These are phyloP conservation scores for Nicotiana paniculata DNA, from an alignment of 257 asterid genomes.

Conservation along the genomic window DNA sequence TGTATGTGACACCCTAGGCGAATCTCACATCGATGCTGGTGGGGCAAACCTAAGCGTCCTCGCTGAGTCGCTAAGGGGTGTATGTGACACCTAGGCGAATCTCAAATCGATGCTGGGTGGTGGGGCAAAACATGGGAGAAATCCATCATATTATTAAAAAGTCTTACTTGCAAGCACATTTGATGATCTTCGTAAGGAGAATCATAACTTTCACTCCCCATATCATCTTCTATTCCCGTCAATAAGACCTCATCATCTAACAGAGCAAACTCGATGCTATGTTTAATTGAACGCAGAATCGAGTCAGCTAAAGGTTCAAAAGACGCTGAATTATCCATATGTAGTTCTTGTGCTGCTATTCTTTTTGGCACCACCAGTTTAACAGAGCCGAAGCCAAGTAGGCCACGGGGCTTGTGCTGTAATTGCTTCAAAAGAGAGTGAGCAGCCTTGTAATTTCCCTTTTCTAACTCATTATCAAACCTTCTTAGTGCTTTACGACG, in stretches of 20 bases:
- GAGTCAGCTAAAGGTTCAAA: constrained; percentile 30
- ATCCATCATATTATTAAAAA: not conserved
- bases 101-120: too few species aligned
- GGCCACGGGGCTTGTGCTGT: constrained; percentile 3
- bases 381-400: constrained; percentile 55
- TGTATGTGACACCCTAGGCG: too few species aligned
- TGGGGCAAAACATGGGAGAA: too few species aligned
- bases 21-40: too few species aligned
- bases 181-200: constrained; percentile 37
- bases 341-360: constrained; percentile 6
- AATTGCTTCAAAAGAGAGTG: constrained; percentile 44
- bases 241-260: constrained; percentile 20
- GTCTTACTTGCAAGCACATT: constrained; percentile 50
- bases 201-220: constrained; percentile 18
- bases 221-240: constrained; percentile 17
- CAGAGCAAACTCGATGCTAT: constrained; percentile 37
- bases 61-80: too few species aligned
- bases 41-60: too few species aligned
- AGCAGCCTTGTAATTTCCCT: constrained; percentile 56
- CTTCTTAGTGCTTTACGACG: constrained; percentile 47
- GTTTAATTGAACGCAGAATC: constrained; percentile 32
- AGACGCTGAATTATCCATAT: not conserved
- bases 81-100: too few species aligned
- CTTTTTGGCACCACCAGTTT: constrained; percentile 42
- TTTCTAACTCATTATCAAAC: constrained; percentile 50